Conservation (phyloP, 805 yeast genomes). For the Zygosaccharomyces siamensis region DNA sequence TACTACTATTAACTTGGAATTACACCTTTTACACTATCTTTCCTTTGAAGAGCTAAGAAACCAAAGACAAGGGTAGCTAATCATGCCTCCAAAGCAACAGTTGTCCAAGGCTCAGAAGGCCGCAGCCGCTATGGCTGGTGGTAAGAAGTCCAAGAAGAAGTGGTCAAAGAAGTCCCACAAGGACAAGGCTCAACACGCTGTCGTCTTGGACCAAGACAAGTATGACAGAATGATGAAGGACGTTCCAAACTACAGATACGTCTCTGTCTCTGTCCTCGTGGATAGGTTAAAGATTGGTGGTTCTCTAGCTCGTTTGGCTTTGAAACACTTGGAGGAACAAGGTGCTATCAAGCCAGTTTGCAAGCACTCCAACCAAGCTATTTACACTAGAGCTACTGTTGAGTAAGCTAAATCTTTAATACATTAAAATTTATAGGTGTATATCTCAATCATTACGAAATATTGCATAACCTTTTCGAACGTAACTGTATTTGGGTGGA, state of each 20-base stretch:
- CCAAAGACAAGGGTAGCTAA: constrained; percentile 19
- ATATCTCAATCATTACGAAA: constrained; percentile 11
- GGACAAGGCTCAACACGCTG: constrained; percentile 99
- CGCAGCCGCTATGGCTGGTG: constrained; percentile 99
- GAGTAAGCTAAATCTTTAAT: constrained; percentile 40
- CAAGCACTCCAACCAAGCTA: constrained; percentile 93
- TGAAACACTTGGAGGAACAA: constrained; percentile 88
- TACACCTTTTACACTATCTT: background rate
- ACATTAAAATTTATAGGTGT: constrained; percentile 6
- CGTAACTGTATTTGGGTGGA: too few relatives aligned
- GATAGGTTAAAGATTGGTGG: constrained; percentile 99
- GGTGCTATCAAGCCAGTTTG: constrained; percentile 93
- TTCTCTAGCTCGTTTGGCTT: constrained; percentile 97
- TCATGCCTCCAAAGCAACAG: constrained; percentile 99
- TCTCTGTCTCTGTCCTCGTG: constrained; percentile 95
- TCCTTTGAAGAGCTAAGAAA: background rate
- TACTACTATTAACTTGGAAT: background rate
- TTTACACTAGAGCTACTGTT: constrained; percentile 82
- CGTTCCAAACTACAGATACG: constrained; percentile 97
- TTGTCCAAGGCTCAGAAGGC: constrained; percentile 99
- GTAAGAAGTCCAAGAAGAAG: constrained; percentile 99
- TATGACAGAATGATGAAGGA: constrained; percentile 99
- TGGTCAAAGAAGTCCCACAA: constrained; percentile 99
- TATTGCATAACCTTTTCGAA: constrained; percentile 5
- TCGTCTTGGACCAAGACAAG: constrained; percentile 95